These are phyloP conservation scores for Monosporascus cannonballus DNA, from an alignment of 2,329 filamentous ascomycete species.

Conservation along the genomic window DNA sequence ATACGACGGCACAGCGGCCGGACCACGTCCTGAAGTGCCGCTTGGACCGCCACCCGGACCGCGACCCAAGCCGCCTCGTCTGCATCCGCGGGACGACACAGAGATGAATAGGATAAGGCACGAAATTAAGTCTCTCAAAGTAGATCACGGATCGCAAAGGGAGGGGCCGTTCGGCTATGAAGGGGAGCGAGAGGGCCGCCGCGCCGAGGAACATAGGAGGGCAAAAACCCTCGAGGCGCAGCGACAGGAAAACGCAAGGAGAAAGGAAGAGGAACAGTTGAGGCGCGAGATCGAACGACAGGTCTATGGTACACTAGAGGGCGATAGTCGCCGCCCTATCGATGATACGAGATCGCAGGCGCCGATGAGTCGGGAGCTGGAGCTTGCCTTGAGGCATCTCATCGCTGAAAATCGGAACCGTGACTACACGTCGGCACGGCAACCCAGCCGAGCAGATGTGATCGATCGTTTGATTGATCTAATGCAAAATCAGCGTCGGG, in stretches of 20 bases:
- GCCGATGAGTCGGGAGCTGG: not conserved
- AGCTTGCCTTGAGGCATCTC: not conserved
- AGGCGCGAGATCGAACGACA: constrained; percentile 1
- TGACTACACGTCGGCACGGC: not conserved
- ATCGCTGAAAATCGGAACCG: not conserved
- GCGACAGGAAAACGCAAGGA: not conserved
- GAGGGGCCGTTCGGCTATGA: not conserved
- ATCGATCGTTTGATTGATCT: not conserved
- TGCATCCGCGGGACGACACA: not conserved
- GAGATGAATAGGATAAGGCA: not conserved
- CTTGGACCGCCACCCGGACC: not conserved
- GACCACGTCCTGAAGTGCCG: not conserved
- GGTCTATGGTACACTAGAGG: not conserved
- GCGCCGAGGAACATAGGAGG: not conserved
- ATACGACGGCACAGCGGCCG: not conserved
- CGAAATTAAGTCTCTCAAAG: not conserved
- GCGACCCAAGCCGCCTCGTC: not conserved
- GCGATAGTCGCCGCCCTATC: not conserved
- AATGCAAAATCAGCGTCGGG: not conserved
- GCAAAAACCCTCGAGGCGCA: not conserved
- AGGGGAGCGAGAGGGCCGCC: not conserved
- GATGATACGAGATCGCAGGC: not conserved
- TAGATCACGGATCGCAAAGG: not conserved
- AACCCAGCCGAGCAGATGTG: not conserved
- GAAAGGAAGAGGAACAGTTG: not conserved